phyloP scores from a whole-genome alignment of 257 asterid genomes.

The Przewalskia tangutica region DNA sequence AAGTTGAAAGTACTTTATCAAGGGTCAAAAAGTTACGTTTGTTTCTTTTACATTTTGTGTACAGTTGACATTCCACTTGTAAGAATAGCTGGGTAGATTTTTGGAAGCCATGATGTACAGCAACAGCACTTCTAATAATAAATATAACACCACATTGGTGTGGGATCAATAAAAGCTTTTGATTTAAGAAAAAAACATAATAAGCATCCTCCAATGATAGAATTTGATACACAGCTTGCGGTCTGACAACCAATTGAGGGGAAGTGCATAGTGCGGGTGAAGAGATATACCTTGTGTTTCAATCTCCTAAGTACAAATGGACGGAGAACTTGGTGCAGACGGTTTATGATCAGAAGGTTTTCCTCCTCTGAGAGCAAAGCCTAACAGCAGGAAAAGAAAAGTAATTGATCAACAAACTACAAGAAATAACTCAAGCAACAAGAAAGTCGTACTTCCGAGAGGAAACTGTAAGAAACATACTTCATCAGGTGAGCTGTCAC shows the following conservation, averaged over 20 bases:
- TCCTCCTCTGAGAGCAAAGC: conserved; percentile 98
- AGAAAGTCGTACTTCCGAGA: not conserved
- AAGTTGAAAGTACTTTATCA: not conserved
- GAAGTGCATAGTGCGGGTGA: not conserved
- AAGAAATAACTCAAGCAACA: not conserved
- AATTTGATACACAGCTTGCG: not conserved
- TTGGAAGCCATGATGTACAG: not conserved
- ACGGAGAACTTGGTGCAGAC: conserved; percentile 98
- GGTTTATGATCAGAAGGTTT: conserved; percentile 93
- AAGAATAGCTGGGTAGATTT: not conserved
- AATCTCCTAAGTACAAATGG: conserved; percentile 98
- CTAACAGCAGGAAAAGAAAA: conserved; percentile 28
- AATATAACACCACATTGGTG: not conserved
- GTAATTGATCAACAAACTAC: conserved; percentile 5
- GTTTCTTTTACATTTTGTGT: not conserved
- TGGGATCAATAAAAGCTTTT: not conserved
- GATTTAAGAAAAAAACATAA: not conserved
- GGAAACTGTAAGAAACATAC: conserved; percentile 26
- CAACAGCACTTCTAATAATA: not conserved
- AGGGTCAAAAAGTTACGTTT: not conserved
- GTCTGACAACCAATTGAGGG: not conserved
- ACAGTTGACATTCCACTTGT: not conserved
- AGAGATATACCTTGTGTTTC: conserved; percentile 74
- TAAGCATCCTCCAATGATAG: not conserved
- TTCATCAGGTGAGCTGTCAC: conserved; percentile 83